Evolutionary conservation across 768 basidiomycete species (phyloP), one percentile per base, ranked within the genome.

Genomic region (Lactarius tabidus): DNA sequence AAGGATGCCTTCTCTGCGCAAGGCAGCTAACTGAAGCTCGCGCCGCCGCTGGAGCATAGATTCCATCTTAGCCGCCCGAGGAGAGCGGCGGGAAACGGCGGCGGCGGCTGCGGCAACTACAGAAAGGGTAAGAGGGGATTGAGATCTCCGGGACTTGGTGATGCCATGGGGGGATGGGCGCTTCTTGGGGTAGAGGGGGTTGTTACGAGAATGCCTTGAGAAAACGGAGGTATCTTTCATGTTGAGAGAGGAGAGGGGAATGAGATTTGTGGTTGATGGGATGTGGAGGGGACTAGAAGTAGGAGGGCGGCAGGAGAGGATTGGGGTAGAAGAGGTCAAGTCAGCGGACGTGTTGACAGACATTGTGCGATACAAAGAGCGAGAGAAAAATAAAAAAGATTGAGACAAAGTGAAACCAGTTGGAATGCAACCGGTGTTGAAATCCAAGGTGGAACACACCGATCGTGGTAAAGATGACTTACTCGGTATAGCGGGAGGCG

Each of bases 131-230:
- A 73, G 67, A 43, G 77, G 76, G 0, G 77, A 76, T 48, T 72
- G 72, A 71, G 70, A 72, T 62, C 84, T 88, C 72, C 84, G 84
- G 31, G 79, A 73, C 75, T 92, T 93, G 54, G 82, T 81, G 68
- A 93, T 79, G 73, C 91, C 90, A 77, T 89, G 78, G 48, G 90
- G 90, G 26, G 91, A 91, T 23, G 91, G 91, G 63, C 89, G 89
- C 76, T 89, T 93, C 86, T 88, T 91, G 57, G 88, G 88, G 72
- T 93, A 93, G 70, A 86, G 80, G 60, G 83, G 77, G 68, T 84
- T 82, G 72, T 81, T 82, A 74, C 88, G 83, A 68, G 86, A 81
- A 72, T 82, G 81, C 70, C 82, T 84, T 75, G 79, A 84, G 31
- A 83, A 80, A 71, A 85, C 77, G 36, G 87, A 84, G 67, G 83